Evolutionary conservation across 2,329 filamentous ascomycete species (phyloP).

Genomic region (Ramularia collo-cygni): DNA sequence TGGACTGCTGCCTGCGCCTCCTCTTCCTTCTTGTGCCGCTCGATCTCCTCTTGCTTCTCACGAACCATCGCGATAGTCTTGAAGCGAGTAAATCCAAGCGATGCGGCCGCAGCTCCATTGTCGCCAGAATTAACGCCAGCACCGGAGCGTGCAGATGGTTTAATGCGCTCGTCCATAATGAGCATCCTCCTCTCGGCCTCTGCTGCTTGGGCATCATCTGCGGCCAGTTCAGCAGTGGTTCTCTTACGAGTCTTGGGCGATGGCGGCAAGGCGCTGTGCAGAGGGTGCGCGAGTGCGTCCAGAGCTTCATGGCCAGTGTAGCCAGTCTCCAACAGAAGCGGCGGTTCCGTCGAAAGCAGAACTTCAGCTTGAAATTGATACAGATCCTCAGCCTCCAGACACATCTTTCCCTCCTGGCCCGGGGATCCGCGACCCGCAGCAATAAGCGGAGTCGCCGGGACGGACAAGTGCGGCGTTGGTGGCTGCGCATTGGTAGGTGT

Average conservation of each 20-base stretch:
- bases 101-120: slow-evolving; percentile 59
- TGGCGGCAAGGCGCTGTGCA: slow-evolving; percentile 69
- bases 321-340: slow-evolving; percentile 71
- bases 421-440: slow-evolving; percentile 46
- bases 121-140: slow-evolving; percentile 63
- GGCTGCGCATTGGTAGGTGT: slow-evolving; percentile 46
- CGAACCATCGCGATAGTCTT: slow-evolving; percentile 77
- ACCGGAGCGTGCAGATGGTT: slow-evolving; percentile 49
- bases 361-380: slow-evolving; percentile 70
- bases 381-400: slow-evolving; percentile 67
- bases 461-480: slow-evolving; percentile 38
- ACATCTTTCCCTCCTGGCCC: slow-evolving; percentile 48
- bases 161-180: slow-evolving; percentile 75
- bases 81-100: slow-evolving; percentile 83
- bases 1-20: slow-evolving; percentile 45
- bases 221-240: slow-evolving; percentile 88
- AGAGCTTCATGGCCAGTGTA: slow-evolving; percentile 63
- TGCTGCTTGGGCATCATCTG: slow-evolving; percentile 85
- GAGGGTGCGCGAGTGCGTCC: slow-evolving; percentile 64
- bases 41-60: slow-evolving; percentile 51
- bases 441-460: slow-evolving; percentile 19
- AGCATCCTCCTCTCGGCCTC: slow-evolving; percentile 91
- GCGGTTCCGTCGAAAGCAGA: slow-evolving; percentile 64
- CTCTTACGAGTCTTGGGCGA: slow-evolving; percentile 85
- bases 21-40: slow-evolving; percentile 52